Evolutionary conservation across 306 rosid genomes (phyloP), one percentile per base, ranked within the genome.

Genomic region (Arachis hypogaea): DNA sequence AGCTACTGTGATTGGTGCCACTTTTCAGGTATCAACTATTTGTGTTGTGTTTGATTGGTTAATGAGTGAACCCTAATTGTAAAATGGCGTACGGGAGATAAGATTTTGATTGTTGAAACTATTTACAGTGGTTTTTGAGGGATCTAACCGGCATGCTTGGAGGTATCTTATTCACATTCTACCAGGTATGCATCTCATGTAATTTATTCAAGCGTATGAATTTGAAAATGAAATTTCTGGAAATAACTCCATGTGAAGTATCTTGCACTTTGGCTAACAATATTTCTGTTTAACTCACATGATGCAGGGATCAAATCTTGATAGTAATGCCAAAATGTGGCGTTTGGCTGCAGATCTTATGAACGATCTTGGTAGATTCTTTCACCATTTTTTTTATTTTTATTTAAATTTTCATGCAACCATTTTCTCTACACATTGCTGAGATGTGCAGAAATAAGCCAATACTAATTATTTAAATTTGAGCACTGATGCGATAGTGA

Each of bases 111-210:
- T 49, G 7, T 77, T 76, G 81, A 65, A 66, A 75, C 50, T 84
- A 40, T 76, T 85, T 83, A 44, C 96, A 94, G 97, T 94, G 98
- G 98, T 94, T 94, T 86, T 84, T 94, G 85, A 91, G 98, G 86
- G 98, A 94, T 73, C 82, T 94, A 57, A 89, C 97, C 56, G 98
- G 98, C 83, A 94, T 94, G 98, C 84, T 94, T 78, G 98, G 98
- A 84, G 97, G 97, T 59, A 94, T 94, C 83, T 77, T 94, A 66
- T 94, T 94, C 90, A 92, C 98, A 68, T 89, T 88, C 81, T 94
- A 91, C 81, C 98, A 94, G 98, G 98, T 94, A 41, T 47, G 68
- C 56, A 22, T 56, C 73, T 73, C 40, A 18, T 29, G 54, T 36
- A 38, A 66, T 16, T 82, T 59, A 42, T 49, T 54, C 47, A 6